Percentiles rank a stretch among this genome's conserved stretches.
Evolutionary conservation across 2,329 filamentous ascomycete species (phyloP).

Genomic region (Venturia nashicola): DNA sequence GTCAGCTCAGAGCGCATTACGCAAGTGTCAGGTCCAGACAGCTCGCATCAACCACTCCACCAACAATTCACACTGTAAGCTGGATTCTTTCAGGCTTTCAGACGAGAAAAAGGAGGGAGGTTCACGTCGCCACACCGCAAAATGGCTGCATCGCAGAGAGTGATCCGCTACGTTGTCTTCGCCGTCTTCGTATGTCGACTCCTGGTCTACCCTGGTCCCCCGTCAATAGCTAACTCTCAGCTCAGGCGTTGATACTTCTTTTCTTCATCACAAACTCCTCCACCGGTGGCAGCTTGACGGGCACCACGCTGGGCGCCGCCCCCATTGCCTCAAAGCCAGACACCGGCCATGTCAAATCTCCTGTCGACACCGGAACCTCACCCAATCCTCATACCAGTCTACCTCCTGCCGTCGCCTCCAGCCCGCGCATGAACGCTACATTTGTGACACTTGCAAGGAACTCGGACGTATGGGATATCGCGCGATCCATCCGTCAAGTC

Average conservation of each 20-base stretch:
- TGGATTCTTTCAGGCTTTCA: conserved; percentile 6
- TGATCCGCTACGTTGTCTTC: conserved; percentile 61
- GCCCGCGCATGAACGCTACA: conserved; percentile 79
- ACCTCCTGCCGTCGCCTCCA: conserved; percentile 40
- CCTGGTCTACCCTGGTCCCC: background rate
- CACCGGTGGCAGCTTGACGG: conserved; percentile 23
- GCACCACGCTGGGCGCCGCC: conserved; percentile 13
- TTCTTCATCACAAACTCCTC: conserved; percentile 52
- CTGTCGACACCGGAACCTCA: conserved; percentile 16
- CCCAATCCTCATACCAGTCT: conserved; percentile 21
- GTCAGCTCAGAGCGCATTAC: background rate
- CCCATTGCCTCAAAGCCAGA: background rate
- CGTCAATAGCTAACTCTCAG: conserved; percentile 13
- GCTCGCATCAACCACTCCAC: background rate
- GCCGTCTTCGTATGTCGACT: conserved; percentile 61
- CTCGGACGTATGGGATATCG: conserved; percentile 90
- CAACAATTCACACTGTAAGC: background rate
- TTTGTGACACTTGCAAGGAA: conserved; percentile 95
- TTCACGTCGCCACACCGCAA: conserved; percentile 57
- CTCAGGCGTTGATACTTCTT: conserved; percentile 54
- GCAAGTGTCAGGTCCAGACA: background rate
- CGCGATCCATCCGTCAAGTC: conserved; percentile 86
- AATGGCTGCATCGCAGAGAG: conserved; percentile 61
- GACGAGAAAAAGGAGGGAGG: conserved; percentile 4
- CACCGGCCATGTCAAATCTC: conserved; percentile 8